These are phyloP conservation scores for Verticillium alfalfae DNA, from an alignment of 2,329 filamentous ascomycete species.

Conservation along the genomic window DNA sequence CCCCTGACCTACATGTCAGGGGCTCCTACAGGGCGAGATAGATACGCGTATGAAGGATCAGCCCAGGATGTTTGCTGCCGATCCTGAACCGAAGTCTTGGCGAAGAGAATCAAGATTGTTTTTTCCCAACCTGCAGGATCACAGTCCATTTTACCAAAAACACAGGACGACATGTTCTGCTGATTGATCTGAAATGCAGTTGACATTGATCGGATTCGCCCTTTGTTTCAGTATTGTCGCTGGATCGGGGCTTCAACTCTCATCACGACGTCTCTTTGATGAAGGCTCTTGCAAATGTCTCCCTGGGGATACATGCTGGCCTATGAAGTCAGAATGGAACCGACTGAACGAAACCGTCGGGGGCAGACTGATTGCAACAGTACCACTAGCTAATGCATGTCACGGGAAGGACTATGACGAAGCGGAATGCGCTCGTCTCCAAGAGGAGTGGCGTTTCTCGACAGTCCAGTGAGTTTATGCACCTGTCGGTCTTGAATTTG, in stretches of 20 bases:
- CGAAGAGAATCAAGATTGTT: too few species aligned
- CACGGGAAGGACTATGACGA: conserved; percentile 17
- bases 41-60: too few species aligned
- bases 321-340: conserved; percentile 17
- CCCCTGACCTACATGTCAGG: too few species aligned
- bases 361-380: conserved; percentile 23
- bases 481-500: neutral
- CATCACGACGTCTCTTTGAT: neutral
- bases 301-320: conserved; percentile 23
- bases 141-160: too few species aligned
- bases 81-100: too few species aligned
- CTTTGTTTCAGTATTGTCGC: neutral
- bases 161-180: neutral
- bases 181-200: neutral
- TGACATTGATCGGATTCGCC: neutral
- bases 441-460: conserved; percentile 14
- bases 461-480: neutral
- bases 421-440: conserved; percentile 14
- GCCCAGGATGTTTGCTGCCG: too few species aligned
- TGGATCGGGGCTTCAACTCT: neutral
- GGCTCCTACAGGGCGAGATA: too few species aligned
- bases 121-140: too few species aligned
- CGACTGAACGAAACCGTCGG: conserved; percentile 26
- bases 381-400: conserved; percentile 24
- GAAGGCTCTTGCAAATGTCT: conserved; percentile 25